These are phyloP conservation scores for Sorghum bicolor DNA, from an alignment of 176 grass and related monocot genomes.

Conservation along the genomic window Sorghum_bicolor_NCBIv3 NC_012879.2:58001001-58001500, in stretches of 20 bases:
- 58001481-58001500: too few species aligned
- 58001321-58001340: conserved; percentile 78
- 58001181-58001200: background rate
- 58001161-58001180: too few species aligned
- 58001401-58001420: too few species aligned
- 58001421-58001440: too few species aligned
- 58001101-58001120: too few species aligned
- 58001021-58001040: conserved; percentile 77
- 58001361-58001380: conserved; percentile 59
- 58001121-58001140: too few species aligned
- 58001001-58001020: conserved; percentile 30
- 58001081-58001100: conserved; percentile 48
- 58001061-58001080: conserved; percentile 73
- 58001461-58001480: too few species aligned
- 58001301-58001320: conserved; percentile 70
- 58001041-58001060: conserved; percentile 76
- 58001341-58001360: conserved; percentile 76
- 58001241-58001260: conserved; percentile 45
- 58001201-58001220: conserved; percentile 60
- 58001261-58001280: conserved; percentile 68
- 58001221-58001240: conserved; percentile 87
- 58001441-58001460: background rate
- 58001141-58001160: too few species aligned
- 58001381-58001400: too few species aligned
- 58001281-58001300: conserved; percentile 76